A percentile compares a stretch with the other conserved stretches of the same genome.
These are phyloP conservation scores for Penicillium longicatenatum DNA, from an alignment of 495 filamentous ascomycete species.

Conservation along the genomic window DNA sequence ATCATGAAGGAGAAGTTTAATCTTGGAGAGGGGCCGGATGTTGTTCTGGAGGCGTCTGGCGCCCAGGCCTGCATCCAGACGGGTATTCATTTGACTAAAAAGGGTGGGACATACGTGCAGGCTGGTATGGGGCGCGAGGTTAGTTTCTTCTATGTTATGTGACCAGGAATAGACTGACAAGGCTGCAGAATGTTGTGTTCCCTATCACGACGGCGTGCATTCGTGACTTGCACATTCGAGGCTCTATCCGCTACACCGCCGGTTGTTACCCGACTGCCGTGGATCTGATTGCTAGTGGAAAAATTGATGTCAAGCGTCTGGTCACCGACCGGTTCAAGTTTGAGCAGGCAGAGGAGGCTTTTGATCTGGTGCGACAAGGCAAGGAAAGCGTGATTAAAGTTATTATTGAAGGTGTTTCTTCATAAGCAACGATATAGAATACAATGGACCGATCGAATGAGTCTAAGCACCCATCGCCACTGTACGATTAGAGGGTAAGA, in stretches of 20 bases:
- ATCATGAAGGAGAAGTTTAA: slow-evolving; percentile 50
- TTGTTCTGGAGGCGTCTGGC: slow-evolving; percentile 84
- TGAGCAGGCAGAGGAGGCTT: slow-evolving; percentile 73
- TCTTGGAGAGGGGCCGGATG: slow-evolving; percentile 65
- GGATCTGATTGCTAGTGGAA: slow-evolving; percentile 64
- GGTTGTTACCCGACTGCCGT: slow-evolving; percentile 80
- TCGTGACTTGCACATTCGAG: slow-evolving; percentile 80
- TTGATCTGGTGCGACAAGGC: slow-evolving; percentile 73
- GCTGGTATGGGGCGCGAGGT: slow-evolving; percentile 80
- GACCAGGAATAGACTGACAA: background rate
- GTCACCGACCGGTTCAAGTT: slow-evolving; percentile 72
- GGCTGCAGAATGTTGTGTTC: slow-evolving; percentile 63
- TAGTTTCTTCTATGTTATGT: slow-evolving; percentile 21
- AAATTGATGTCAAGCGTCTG: slow-evolving; percentile 71
- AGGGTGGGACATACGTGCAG: slow-evolving; percentile 83
- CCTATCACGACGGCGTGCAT: slow-evolving; percentile 82
- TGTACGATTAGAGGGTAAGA: background rate
- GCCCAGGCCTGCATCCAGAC: slow-evolving; percentile 77
- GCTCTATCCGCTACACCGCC: slow-evolving; percentile 77
- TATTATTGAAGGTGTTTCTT: slow-evolving; percentile 63
- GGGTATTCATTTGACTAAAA: slow-evolving; percentile 64
- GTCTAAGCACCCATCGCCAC: background rate
- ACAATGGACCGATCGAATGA: background rate
- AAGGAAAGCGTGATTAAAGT: slow-evolving; percentile 83
- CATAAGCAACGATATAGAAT: slow-evolving; percentile 3